Conservation (phyloP, 768 basidiomycete species). For the Lactarius indigo region DNA sequence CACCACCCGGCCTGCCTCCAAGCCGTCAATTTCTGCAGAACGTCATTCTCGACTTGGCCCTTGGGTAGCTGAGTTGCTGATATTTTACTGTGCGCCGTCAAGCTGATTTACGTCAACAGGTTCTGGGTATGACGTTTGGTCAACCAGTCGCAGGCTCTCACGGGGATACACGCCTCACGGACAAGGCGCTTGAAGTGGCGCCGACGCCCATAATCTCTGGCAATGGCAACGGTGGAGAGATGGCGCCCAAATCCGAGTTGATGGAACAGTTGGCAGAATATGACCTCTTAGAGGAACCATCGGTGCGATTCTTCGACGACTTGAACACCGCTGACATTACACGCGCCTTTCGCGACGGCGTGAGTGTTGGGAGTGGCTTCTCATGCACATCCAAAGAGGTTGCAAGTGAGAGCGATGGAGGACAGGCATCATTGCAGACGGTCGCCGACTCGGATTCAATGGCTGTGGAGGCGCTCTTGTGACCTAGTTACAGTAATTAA, state of each 20-base stretch:
- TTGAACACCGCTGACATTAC: conserved; percentile 6
- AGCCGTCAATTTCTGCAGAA: conserved; percentile 16
- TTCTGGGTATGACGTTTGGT: conserved; percentile 15
- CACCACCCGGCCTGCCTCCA: conserved; percentile 8
- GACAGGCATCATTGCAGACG: not conserved
- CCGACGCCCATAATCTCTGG: not conserved
- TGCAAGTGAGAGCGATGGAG: not conserved
- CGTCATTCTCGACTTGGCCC: conserved; percentile 23
- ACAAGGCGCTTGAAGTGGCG: conserved; percentile 1
- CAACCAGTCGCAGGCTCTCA: not conserved
- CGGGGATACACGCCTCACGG: conserved; percentile 8
- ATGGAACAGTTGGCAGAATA: conserved; percentile 6
- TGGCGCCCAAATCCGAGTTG: not conserved
- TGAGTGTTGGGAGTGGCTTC: not conserved
- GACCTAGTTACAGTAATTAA: not conserved
- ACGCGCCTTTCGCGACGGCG: conserved; percentile 1
- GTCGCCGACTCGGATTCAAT: not conserved
- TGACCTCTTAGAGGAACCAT: conserved; percentile 12
- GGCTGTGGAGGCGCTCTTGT: conserved; percentile 12
- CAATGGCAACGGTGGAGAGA: not conserved
- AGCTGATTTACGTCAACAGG: conserved; percentile 15
- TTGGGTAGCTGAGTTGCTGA: conserved; percentile 11
- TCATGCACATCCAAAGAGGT: not conserved
- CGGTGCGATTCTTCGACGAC: conserved; percentile 1
- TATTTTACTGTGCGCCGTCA: not conserved